phyloP scores from a whole-genome alignment of 805 yeast genomes.

The Spathaspora passalidarum region DNA sequence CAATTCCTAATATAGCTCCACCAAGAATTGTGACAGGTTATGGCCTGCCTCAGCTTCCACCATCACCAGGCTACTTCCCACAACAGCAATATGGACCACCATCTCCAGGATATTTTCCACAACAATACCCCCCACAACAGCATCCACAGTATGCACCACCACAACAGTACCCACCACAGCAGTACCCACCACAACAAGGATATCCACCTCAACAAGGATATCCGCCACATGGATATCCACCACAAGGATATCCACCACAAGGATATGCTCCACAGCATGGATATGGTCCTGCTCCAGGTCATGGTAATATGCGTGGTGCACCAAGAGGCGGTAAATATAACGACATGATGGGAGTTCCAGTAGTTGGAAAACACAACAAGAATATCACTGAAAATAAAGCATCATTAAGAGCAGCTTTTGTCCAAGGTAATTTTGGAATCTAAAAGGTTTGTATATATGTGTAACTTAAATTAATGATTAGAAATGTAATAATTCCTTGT shows the following conservation, averaged over 20 bases:
- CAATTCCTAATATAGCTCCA: background rate
- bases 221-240: slow-evolving; percentile 18
- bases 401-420: slow-evolving; percentile 59
- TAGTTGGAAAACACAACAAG: slow-evolving; percentile 33
- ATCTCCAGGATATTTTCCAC: background rate
- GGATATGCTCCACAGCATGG: slow-evolving; percentile 9
- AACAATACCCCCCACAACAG: slow-evolving; percentile 4
- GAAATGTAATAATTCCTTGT: slow-evolving; percentile 2
- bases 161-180: background rate
- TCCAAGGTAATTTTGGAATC: slow-evolving; percentile 68
- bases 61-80: background rate
- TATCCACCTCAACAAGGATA: slow-evolving; percentile 16
- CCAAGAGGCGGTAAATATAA: slow-evolving; percentile 21
- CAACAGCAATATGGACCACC: slow-evolving; percentile 1
- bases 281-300: background rate
- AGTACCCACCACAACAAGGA: background rate
- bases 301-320: background rate
- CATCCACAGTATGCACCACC: background rate
- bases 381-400: slow-evolving; percentile 50
- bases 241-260: slow-evolving; percentile 17
- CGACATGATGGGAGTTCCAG: slow-evolving; percentile 47
- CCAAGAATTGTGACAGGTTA: background rate
- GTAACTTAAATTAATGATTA: background rate
- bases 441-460: slow-evolving; percentile 17
- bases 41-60: background rate